A percentile compares a stretch with the other conserved stretches of the same genome.
These are phyloP conservation scores for Beauveria medogensis DNA, from an alignment of 2,329 filamentous ascomycete genomes.

Conservation along the genomic window DNA sequence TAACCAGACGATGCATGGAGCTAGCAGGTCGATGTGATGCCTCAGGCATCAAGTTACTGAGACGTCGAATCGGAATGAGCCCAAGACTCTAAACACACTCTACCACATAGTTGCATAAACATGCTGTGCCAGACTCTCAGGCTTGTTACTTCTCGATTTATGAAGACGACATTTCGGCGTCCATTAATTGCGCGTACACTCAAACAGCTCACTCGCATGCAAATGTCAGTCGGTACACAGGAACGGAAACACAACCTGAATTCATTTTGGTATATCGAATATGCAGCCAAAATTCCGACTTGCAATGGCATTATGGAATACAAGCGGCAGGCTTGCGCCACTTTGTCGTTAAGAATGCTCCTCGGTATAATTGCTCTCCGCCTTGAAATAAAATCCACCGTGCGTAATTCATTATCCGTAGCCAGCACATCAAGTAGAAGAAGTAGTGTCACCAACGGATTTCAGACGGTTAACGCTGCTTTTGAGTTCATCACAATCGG, in stretches of 20 bases:
- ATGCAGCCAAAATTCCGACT: conserved; percentile 11
- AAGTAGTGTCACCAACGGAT: conserved; percentile 4
- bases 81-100: neutral
- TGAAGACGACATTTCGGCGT: neutral
- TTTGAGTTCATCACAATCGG: conserved; percentile 8
- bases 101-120: neutral
- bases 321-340: conserved; percentile 11
- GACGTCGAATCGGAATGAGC: neutral
- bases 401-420: conserved; percentile 12
- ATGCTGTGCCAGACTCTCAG: too few species aligned
- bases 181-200: neutral
- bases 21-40: conserved; percentile 5
- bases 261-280: conserved; percentile 12
- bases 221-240: neutral
- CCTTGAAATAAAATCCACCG: conserved; percentile 7
- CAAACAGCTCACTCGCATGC: neutral
- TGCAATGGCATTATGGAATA: conserved; percentile 6
- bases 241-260: conserved; percentile 4
- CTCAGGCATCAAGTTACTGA: conserved; percentile 12
- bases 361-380: conserved; percentile 11
- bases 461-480: conserved; percentile 7
- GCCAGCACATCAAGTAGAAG: conserved; percentile 6
- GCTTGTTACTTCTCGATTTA: neutral
- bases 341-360: conserved; percentile 7
- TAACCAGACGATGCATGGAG: neutral